Conservation (phyloP, 2,329 filamentous ascomycete genomes). For the Hymenoscyphus scutula region DNA sequence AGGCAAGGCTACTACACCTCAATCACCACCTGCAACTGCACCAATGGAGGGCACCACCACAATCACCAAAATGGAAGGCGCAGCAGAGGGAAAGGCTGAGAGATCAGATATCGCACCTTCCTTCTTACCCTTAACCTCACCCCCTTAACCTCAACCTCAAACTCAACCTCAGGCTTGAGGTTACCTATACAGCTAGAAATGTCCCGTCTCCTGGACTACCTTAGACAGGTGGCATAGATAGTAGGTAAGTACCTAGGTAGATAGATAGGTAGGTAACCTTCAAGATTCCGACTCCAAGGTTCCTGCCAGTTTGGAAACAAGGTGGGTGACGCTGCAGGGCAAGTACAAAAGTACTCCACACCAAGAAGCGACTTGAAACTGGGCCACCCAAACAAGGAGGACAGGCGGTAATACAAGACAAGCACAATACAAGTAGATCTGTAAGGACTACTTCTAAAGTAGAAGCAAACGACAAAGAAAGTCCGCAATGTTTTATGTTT, state of each 20-base stretch:
- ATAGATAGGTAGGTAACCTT: neutral
- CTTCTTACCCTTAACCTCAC: neutral
- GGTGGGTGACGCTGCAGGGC: neutral
- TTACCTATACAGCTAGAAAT: neutral
- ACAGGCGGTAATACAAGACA: neutral
- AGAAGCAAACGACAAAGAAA: neutral
- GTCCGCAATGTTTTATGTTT: neutral
- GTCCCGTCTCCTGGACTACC: neutral
- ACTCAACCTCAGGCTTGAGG: neutral
- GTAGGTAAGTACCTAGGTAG: too few species aligned
- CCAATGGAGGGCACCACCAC: too few species aligned
- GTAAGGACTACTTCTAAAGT: neutral
- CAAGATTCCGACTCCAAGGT: neutral
- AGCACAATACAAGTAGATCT: neutral
- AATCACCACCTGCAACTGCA: neutral
- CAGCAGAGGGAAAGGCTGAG: neutral
- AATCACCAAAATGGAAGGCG: neutral
- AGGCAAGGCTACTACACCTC: neutral
- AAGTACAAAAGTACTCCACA: neutral
- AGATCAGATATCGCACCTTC: neutral
- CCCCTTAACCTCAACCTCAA: neutral
- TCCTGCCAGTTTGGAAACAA: slow-evolving; percentile 1
- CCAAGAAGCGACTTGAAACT: neutral
- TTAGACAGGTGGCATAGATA: neutral
- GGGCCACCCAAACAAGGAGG: neutral